Evolutionary conservation across 2,329 filamentous ascomycete genomes (phyloP), one percentile per base, ranked within the genome.

Genomic region (Colletotrichum abscissum): DNA sequence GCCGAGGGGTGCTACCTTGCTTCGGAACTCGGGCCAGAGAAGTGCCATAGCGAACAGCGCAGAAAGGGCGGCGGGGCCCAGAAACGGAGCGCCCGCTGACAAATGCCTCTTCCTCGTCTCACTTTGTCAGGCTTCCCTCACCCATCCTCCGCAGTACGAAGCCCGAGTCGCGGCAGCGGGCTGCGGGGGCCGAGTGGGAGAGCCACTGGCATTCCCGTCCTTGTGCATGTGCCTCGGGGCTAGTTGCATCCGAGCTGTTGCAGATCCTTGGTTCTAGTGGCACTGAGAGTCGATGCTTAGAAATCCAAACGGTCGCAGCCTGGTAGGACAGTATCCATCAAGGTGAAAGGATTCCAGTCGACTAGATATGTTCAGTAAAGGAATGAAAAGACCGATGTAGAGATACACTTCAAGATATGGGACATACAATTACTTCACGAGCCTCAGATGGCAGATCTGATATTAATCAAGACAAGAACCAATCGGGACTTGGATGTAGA

Each of bases 221-320:
- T 24, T 52, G 30, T 55, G n/a, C 42, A 57, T 26, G n/a, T 58
- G 59, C 54, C 26, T 59, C 59, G 54, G 69, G 19, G 28, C 38
- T 24, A 26, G 38, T 69, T 69, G 52, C 69, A 63, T 54, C 54
- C 69, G 69, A 64, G 24, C 65, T 42, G 46, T 30, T 54, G 49
- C 62, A 52, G 5, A 38, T 26, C n/a, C 46, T 30, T 8, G 12
- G 14, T 11, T 16, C 24, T 28, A 19, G 16, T 30, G 9, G 26
- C 11, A 16, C 35, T 14, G 35, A 7, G 22, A 42, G 11, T 14
- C 19, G 30, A 22, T 11, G 16, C 30, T n/a, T 35, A 19, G 14
- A n/a, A 35, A 55, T 64, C 46, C 49, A 38, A 19, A n/a, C 42
- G 42, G 19, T 19, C n/a, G 42, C 42, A n/a, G 42, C 4, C 33